A percentile compares a stretch with the other conserved stretches of the same genome.
Evolutionary conservation across 345 rosid species (phyloP).

Genomic region (Eucalyptus curtisii): DNA sequence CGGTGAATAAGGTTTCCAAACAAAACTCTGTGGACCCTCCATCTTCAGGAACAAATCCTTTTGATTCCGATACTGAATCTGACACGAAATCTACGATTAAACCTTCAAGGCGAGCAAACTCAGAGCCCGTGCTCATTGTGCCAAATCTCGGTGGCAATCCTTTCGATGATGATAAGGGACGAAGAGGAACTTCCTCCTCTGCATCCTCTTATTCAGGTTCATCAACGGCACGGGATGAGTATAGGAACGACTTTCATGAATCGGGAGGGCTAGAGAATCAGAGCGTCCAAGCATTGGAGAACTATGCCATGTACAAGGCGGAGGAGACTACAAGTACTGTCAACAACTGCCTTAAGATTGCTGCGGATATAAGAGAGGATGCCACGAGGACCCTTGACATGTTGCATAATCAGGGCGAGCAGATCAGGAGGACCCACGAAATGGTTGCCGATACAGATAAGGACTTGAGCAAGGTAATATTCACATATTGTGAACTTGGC

Average conservation of each 20-base stretch:
- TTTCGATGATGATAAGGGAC: background rate
- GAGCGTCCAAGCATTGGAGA: slow-evolving; percentile 71
- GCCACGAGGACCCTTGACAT: slow-evolving; percentile 72
- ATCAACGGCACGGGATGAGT: slow-evolving; percentile 11
- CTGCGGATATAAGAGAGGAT: slow-evolving; percentile 65
- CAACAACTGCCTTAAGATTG: slow-evolving; percentile 69
- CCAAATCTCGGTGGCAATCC: background rate
- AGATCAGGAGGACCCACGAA: slow-evolving; percentile 63
- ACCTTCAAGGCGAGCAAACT: slow-evolving; percentile 42
- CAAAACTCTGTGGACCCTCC: background rate
- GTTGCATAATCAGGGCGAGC: slow-evolving; percentile 86
- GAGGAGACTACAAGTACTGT: slow-evolving; percentile 78
- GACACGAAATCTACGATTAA: slow-evolving; percentile 12
- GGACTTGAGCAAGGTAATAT: slow-evolving; percentile 59
- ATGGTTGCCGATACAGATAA: slow-evolving; percentile 72
- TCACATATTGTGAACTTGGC: background rate
- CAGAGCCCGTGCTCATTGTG: slow-evolving; percentile 45
- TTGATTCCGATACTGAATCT: background rate
- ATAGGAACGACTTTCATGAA: slow-evolving; percentile 53
- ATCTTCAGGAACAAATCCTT: background rate
- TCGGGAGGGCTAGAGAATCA: slow-evolving; percentile 73
- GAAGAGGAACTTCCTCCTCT: background rate
- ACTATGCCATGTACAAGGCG: slow-evolving; percentile 70
- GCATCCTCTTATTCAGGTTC: slow-evolving; percentile 6
- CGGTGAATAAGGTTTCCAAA: background rate